Percentiles rank a stretch among this genome's conserved stretches.
phyloP scores from a whole-genome alignment of 2,329 filamentous ascomycete species.

The Malbranchea cinnamomea region DNA sequence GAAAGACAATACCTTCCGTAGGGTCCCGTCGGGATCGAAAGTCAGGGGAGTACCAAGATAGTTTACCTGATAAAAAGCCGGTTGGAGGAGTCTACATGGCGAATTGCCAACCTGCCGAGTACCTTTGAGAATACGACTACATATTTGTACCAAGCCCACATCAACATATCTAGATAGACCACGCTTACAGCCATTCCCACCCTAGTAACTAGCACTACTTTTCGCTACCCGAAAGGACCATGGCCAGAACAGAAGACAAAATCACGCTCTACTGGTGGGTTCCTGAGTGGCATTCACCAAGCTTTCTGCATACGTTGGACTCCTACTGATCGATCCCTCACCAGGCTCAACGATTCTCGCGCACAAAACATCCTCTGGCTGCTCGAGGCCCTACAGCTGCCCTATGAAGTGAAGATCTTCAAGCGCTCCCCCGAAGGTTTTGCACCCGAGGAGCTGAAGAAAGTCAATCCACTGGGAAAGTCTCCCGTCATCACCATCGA shows the following conservation, averaged over 20 bases:
- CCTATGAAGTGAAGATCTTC: conserved; percentile 68
- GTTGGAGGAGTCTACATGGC: too few species aligned
- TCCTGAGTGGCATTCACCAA: background rate
- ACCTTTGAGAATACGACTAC: too few species aligned
- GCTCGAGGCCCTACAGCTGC: conserved; percentile 63
- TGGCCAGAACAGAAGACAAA: conserved; percentile 27
- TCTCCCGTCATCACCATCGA: conserved; percentile 62
- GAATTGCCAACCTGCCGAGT: too few species aligned
- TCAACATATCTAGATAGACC: too few species aligned
- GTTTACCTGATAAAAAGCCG: too few species aligned
- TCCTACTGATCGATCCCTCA: conserved; percentile 4
- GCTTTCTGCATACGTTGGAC: background rate
- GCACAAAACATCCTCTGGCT: conserved; percentile 76
- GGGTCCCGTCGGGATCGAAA: too few species aligned
- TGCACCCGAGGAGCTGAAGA: conserved; percentile 62
- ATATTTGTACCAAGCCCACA: too few species aligned
- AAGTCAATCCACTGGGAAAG: conserved; percentile 75
- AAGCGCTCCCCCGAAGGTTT: conserved; percentile 47
- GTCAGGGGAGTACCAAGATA: too few species aligned
- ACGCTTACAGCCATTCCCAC: too few species aligned
- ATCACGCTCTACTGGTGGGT: conserved; percentile 50
- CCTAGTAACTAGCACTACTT: too few species aligned
- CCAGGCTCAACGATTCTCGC: conserved; percentile 69
- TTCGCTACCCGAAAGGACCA: too few species aligned
- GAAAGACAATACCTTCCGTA: too few species aligned